A percentile compares a stretch with the other conserved stretches of the same genome.
These are phyloP conservation scores for Alternaria novae-zelandiae DNA, from an alignment of 2,329 filamentous ascomycete genomes.

Conservation along the genomic window DNA sequence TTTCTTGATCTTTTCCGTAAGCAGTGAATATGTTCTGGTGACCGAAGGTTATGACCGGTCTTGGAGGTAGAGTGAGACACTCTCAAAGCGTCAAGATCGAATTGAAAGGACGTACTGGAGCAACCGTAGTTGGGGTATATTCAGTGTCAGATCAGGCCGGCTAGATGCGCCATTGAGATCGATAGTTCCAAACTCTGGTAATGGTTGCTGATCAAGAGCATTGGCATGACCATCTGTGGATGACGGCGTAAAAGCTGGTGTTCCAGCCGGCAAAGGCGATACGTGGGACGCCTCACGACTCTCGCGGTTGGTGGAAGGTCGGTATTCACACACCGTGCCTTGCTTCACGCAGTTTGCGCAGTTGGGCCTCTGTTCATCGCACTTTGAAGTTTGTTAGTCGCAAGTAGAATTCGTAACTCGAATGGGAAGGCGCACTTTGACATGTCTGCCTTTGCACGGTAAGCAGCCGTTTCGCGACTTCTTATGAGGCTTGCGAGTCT, in stretches of 20 bases:
- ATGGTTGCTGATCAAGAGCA: conserved; percentile 5
- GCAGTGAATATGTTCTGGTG: not conserved
- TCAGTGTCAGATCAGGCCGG: conserved; percentile 10
- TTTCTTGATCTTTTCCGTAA: not conserved
- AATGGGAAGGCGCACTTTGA: conserved; percentile 30
- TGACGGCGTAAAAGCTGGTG: conserved; percentile 19
- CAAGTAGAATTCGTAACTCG: not conserved
- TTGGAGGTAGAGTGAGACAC: not conserved
- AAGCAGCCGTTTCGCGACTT: conserved; percentile 41
- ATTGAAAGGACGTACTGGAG: conserved; percentile 26
- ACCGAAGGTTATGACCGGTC: not conserved
- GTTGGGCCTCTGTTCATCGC: conserved; percentile 40
- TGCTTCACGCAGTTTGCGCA: conserved; percentile 43
- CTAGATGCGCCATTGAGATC: not conserved
- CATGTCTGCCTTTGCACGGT: conserved; percentile 37
- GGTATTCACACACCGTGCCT: conserved; percentile 37
- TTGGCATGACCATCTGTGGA: conserved; percentile 18
- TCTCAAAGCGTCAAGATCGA: not conserved
- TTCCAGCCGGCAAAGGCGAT: conserved; percentile 20
- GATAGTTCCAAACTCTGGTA: not conserved
- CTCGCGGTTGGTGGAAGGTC: conserved; percentile 19
- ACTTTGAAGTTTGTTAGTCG: conserved; percentile 27
- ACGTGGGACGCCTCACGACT: conserved; percentile 23
- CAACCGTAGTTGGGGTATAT: conserved; percentile 36
- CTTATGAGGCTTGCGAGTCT: conserved; percentile 38